A percentile compares a stretch with the other conserved stretches of the same genome.
Evolutionary conservation across 2,329 filamentous ascomycete genomes (phyloP).

Genomic region (Botrytis deweyae): DNA sequence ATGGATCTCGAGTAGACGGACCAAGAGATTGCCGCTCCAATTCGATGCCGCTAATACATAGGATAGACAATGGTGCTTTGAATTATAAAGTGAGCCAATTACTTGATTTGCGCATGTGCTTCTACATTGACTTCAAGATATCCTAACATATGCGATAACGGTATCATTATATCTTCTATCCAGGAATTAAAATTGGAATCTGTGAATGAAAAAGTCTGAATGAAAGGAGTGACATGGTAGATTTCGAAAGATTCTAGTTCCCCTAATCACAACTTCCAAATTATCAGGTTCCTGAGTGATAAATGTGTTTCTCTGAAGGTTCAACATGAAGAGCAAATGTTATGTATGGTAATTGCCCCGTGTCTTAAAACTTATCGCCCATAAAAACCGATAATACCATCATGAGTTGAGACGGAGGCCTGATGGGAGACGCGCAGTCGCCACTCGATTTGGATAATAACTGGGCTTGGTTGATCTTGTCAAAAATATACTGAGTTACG

Average conservation of each 20-base stretch:
- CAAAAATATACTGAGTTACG: background rate
- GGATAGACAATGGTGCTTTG: background rate
- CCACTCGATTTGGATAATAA: background rate
- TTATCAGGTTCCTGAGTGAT: background rate
- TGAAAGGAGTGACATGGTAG: background rate
- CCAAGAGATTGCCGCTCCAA: background rate
- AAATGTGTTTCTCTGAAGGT: background rate
- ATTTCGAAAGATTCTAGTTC: background rate
- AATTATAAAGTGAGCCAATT: background rate
- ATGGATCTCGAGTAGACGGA: background rate
- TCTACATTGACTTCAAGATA: background rate
- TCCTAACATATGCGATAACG: background rate
- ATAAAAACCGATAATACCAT: background rate
- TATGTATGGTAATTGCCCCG: too few relatives aligned
- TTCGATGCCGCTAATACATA: background rate
- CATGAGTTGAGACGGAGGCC: background rate
- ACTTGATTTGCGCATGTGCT: background rate
- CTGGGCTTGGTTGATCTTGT: background rate
- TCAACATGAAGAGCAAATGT: background rate
- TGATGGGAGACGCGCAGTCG: background rate
- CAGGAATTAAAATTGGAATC: background rate
- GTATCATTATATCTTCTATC: background rate
- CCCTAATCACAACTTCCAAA: background rate
- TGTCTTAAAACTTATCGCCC: background rate
- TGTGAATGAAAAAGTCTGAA: background rate